These are phyloP conservation scores for Emmonsiellopsis sp. DNA, from an alignment of 2,329 filamentous ascomycete species.

Conservation along the genomic window DNA sequence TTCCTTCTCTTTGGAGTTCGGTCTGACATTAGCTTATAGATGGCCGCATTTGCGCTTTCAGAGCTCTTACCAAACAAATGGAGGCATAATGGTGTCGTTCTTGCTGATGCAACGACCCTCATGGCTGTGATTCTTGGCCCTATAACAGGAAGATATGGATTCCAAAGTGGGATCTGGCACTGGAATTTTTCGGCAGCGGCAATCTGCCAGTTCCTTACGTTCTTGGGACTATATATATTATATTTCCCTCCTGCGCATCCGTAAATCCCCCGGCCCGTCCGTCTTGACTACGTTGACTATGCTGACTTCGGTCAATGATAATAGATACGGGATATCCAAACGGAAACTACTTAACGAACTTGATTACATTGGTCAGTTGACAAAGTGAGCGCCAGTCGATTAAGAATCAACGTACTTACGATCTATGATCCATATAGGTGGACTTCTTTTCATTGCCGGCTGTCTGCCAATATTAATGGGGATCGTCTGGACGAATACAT, in stretches of 20 bases:
- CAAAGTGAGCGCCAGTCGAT: no score
- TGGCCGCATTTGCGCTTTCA: slow-evolving; percentile 38
- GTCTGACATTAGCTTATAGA: slow-evolving; percentile 9
- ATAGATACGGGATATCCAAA: slow-evolving; percentile 28
- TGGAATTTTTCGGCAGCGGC: slow-evolving; percentile 40
- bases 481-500: slow-evolving; percentile 32
- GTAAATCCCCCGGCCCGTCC: slow-evolving; percentile 16
- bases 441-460: slow-evolving; percentile 28
- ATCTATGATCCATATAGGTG: slow-evolving; percentile 8
- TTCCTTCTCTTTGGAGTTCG: neutral
- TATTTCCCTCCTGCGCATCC: slow-evolving; percentile 36
- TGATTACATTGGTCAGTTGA: slow-evolving; percentile 28
- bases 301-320: slow-evolving; percentile 9
- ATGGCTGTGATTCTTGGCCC: slow-evolving; percentile 40
- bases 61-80: slow-evolving; percentile 44
- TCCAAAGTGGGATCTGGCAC: slow-evolving; percentile 31
- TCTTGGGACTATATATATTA: slow-evolving; percentile 34
- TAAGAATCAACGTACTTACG: no score
- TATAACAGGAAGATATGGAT: slow-evolving; percentile 37
- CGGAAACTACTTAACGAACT: slow-evolving; percentile 27
- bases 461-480: slow-evolving; percentile 31
- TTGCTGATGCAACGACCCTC: slow-evolving; percentile 36
- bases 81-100: slow-evolving; percentile 37
- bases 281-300: slow-evolving; percentile 25
- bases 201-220: slow-evolving; percentile 37